Percentiles rank a stretch among this genome's conserved stretches.
These are phyloP conservation scores for Thraustotheca clavata DNA, from an alignment of 352 stramenopile genomes.

Conservation along the genomic window DNA sequence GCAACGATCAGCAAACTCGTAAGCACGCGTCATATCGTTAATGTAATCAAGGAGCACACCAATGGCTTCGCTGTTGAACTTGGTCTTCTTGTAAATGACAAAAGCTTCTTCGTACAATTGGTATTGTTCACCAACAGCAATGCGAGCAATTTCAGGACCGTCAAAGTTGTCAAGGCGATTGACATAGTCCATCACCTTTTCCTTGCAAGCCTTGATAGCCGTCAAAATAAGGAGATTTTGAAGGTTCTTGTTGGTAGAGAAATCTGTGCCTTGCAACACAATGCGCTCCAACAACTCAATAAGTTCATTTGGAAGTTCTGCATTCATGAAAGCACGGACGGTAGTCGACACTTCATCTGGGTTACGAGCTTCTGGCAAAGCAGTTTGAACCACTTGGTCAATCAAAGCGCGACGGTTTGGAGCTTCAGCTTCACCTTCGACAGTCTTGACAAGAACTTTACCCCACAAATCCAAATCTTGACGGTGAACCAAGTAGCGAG, in stretches of 20 bases:
- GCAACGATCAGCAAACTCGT: constrained; percentile 98
- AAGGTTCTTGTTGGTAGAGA: constrained; percentile 99
- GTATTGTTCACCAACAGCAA: constrained; percentile 97
- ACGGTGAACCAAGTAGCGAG: constrained; percentile 98
- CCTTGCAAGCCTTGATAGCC: constrained; percentile 96
- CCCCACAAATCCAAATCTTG: constrained; percentile 99
- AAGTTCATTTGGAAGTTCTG: constrained; percentile 97
- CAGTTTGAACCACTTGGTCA: constrained; percentile 99
- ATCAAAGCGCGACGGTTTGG: constrained; percentile 94
- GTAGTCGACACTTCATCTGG: constrained; percentile 99
- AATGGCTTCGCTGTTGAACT: constrained; percentile 94
- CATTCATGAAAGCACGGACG: constrained; percentile 99
- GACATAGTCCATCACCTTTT: constrained; percentile 99
- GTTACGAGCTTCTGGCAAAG: constrained; percentile 97
- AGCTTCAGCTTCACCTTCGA: constrained; percentile 88
- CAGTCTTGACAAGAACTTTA: constrained; percentile 90
- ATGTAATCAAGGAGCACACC: constrained; percentile 92
- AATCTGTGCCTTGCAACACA: constrained; percentile 98
- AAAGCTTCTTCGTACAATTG: constrained; percentile 99
- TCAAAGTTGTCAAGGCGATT: constrained; percentile 99
- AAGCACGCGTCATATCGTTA: constrained; percentile 97
- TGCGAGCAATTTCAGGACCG: constrained; percentile 98
- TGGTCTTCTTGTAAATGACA: constrained; percentile 99
- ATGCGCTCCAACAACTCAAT: constrained; percentile 99
- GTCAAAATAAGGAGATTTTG: constrained; percentile 99